Evolutionary conservation across 352 stramenopile genomes (phyloP).

Genomic region (Globisporangium megalacanthum): DNA sequence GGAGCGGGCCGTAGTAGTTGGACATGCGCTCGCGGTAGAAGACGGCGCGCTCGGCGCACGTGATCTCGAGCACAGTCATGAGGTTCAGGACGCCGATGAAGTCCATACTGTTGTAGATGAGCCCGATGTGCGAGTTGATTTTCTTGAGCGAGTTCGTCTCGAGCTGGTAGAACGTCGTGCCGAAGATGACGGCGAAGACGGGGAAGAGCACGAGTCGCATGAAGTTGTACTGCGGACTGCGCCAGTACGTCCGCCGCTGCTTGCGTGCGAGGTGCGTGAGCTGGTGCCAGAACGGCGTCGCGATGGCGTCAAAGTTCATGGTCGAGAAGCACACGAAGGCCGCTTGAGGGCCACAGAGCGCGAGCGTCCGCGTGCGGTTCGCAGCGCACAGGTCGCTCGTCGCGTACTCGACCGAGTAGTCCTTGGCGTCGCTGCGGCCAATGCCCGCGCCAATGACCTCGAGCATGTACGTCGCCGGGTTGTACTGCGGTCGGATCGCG

Average conservation of each 20-base stretch:
- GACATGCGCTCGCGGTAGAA: constrained; percentile 55
- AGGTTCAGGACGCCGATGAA: constrained; percentile 57
- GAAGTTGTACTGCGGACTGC: constrained; percentile 60
- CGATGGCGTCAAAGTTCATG: constrained; percentile 38
- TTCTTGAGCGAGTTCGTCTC: constrained; percentile 19
- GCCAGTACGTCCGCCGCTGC: constrained; percentile 43
- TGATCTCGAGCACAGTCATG: constrained; percentile 51
- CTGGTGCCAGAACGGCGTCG: constrained; percentile 36
- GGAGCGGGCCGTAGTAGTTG: constrained; percentile 40
- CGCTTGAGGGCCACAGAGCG: constrained; percentile 6
- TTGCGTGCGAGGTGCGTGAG: constrained; percentile 21
- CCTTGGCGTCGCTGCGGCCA: constrained; percentile 24
- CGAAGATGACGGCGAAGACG: constrained; percentile 55
- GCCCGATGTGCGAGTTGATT: constrained; percentile 46
- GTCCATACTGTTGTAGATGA: constrained; percentile 68
- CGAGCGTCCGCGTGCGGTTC: constrained; percentile 25
- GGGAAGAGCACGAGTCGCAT: constrained; percentile 54
- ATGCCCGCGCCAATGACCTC: constrained; percentile 61
- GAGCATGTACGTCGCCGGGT: constrained; percentile 84
- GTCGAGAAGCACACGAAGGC: constrained; percentile 29
- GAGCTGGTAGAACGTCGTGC: constrained; percentile 58
- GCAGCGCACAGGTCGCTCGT: constrained; percentile 29
- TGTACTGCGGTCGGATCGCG: constrained; percentile 71
- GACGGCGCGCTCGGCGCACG: constrained; percentile 36
- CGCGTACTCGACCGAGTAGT: constrained; percentile 45